phyloP scores from a whole-genome alignment of 192 early-diverging fungal species.

The Mortierella antarctica region DNA sequence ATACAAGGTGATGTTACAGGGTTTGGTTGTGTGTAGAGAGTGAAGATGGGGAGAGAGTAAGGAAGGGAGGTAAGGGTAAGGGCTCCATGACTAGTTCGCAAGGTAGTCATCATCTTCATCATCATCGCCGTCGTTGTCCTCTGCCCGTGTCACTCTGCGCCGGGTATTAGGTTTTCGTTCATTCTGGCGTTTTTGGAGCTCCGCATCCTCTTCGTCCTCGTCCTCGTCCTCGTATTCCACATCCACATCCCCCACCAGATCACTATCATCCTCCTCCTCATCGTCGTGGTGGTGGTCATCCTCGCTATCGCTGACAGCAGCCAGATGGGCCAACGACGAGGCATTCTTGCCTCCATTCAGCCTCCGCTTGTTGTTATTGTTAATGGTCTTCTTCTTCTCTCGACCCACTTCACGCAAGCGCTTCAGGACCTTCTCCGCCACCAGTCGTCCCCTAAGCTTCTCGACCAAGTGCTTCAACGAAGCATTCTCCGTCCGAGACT shows the following conservation, averaged over 20 bases:
- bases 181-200: neutral
- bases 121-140: conserved; percentile 1
- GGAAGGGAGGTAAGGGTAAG: neutral
- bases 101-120: conserved; percentile 1
- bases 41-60: neutral
- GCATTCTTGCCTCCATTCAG: neutral
- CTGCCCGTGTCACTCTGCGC: conserved; percentile 1
- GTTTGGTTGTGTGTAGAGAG: neutral
- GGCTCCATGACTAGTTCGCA: neutral
- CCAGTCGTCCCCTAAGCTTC: conserved; percentile 61
- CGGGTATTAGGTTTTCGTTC: conserved; percentile 9
- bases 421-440: conserved; percentile 67
- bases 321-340: conserved; percentile 13
- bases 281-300: conserved; percentile 1
- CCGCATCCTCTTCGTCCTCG: neutral
- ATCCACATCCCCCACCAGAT: neutral
- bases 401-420: conserved; percentile 53
- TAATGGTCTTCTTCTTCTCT: conserved; percentile 21
- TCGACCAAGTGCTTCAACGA: conserved; percentile 58
- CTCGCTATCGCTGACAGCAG: conserved; percentile 17
- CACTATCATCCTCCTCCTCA: neutral
- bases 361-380: neutral
- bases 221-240: neutral
- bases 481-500: conserved; percentile 60
- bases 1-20: conserved; percentile 21